Evolutionary conservation across 1,139 yeast genomes (phyloP).

Genomic region (Kodamaea ohmeri): DNA sequence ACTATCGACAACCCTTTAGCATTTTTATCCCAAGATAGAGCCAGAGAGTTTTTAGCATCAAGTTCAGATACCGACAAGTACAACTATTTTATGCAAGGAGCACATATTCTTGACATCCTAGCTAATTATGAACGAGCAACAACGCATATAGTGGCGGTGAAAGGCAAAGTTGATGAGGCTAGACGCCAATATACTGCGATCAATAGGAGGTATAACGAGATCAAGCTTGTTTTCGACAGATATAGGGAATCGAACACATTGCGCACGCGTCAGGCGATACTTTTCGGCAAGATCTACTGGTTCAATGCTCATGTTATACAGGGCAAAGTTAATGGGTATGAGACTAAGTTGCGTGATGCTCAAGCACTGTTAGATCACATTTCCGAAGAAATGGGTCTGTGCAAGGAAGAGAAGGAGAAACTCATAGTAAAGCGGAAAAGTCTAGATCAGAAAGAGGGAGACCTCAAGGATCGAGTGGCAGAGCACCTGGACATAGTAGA

Average conservation of each 20-base stretch:
- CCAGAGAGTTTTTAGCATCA: constrained; percentile 81
- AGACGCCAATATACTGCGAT: constrained; percentile 26
- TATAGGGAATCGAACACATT: constrained; percentile 43
- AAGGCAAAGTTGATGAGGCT: constrained; percentile 36
- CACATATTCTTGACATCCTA: constrained; percentile 62
- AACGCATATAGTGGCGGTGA: constrained; percentile 38
- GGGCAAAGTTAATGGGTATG: constrained; percentile 23
- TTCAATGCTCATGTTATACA: constrained; percentile 46
- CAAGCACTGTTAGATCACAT: constrained; percentile 13
- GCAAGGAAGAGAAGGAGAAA: constrained; percentile 21
- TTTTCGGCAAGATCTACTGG: constrained; percentile 69
- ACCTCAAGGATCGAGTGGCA: constrained; percentile 17
- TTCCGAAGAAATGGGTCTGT: constrained; percentile 18
- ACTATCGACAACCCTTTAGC: constrained; percentile 92
- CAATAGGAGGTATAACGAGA: constrained; percentile 31
- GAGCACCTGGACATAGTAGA: constrained; percentile 20
- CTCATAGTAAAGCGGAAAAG: constrained; percentile 11
- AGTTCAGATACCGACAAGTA: constrained; percentile 71
- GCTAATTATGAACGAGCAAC: constrained; percentile 47
- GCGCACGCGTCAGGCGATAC: constrained; percentile 39
- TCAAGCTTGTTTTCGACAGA: constrained; percentile 36
- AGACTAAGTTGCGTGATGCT: constrained; percentile 8
- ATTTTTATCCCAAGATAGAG: constrained; percentile 89
- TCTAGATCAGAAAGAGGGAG: constrained; percentile 8
- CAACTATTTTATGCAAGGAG: constrained; percentile 75